Percentiles rank a stretch among this genome's conserved stretches.
Evolutionary conservation across 257 asterid species (phyloP).

Genomic region (Solanum paucissectum): DNA sequence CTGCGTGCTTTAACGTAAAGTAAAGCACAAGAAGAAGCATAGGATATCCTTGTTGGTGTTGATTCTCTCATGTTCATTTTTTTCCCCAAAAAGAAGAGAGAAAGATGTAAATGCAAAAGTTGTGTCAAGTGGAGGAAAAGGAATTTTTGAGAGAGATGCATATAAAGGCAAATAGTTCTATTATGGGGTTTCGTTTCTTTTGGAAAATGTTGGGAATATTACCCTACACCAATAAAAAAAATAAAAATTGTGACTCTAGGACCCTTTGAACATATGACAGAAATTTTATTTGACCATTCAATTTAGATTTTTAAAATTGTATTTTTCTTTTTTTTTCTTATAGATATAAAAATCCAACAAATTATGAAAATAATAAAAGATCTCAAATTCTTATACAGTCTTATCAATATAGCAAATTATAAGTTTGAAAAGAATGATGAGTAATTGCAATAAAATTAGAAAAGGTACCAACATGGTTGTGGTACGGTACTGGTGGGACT

Average conservation of each 20-base stretch:
- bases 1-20: neutral
- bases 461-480: no score
- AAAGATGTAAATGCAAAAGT: neutral
- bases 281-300: no score
- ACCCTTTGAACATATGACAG: no score
- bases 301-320: no score
- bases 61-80: no score
- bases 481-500: no score
- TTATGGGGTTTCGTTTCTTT: neutral
- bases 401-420: no score
- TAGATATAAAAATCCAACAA: no score
- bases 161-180: neutral
- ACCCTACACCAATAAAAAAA: neutral
- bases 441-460: neutral
- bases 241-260: neutral
- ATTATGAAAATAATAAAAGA: no score
- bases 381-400: no score
- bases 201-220: neutral
- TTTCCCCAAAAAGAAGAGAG: no score
- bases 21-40: neutral
- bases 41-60: neutral
- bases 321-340: no score
- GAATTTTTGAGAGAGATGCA: neutral
- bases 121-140: neutral
- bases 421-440: neutral